Base-by-base conservation (phyloP, 169 alveolate species). In the Eimeria brunetti region DNA sequence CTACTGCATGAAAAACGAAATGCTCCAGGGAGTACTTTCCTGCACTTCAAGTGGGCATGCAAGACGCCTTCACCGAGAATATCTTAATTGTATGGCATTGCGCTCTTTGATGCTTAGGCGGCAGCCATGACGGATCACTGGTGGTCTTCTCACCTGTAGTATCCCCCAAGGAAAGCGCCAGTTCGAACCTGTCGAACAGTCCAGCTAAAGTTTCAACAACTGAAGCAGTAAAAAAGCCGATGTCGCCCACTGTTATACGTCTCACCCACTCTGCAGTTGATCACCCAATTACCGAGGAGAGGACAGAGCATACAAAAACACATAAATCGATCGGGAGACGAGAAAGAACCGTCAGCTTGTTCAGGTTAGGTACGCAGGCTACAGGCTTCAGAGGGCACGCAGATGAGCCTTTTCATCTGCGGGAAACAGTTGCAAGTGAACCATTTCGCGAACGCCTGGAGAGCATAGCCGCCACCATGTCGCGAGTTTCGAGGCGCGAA, bases 381-480 rank as follows among this genome's bases (percentile, higher is more conserved):
- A 51, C 27, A 53, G 73, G 41, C 7, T 11, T 18, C 30, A 36
- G 56, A 46, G 67, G 20, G 22, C 75, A 12, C 1, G 53, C 27
- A 51, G 89, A 81, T 1, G 71, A 81, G 62, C 51, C 89, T 51
- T 22, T 16, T 51, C 51, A 30, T 53, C 18, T 51, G 89, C 51
- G 89, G 30, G 73, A 49, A 18, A 30, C 33, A 81, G 51, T 81
- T 81, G 89, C 89, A 81, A 53, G 89, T 53, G 89, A 81, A 81
- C 75, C 64, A 36, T 81, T 81, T 81, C 44, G 71, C 33, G 71
- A 51, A 49, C 51, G 89, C 71, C 67, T 81, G 30, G 89, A 81
- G 41, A 81, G 49, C 89, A 49, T 81, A 81, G 71, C 89, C 22
- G 89, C 89, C 30, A 81, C 89, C 0, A 49, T 81, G 89, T 81